Evolutionary conservation across 2,329 filamentous ascomycete genomes (phyloP).

Genomic region (Laburnicola sp.): DNA sequence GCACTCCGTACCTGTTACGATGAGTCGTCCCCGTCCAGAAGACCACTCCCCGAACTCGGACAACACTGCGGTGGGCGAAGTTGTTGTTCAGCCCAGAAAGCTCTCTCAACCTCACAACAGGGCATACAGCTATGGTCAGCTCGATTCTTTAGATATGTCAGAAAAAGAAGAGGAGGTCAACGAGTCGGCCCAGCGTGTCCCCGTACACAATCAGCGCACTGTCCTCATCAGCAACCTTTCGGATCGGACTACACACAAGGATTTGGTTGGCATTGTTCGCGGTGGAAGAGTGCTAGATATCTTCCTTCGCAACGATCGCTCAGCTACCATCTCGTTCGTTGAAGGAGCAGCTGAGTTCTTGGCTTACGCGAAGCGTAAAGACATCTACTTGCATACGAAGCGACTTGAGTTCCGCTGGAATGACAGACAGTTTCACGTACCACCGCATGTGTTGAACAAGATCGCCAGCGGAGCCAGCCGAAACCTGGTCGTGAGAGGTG

Average conservation of each 20-base stretch:
- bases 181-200: conserved; percentile 19
- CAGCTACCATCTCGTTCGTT: conserved; percentile 71
- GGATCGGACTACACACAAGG: conserved; percentile 64
- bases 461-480: conserved; percentile 69
- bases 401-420: conserved; percentile 69
- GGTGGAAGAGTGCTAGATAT: conserved; percentile 74
- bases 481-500: conserved; percentile 70
- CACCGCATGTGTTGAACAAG: conserved; percentile 65
- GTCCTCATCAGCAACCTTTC: conserved; percentile 66
- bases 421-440: conserved; percentile 69
- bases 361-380: conserved; percentile 64
- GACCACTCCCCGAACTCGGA: conserved; percentile 21
- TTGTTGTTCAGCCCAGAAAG: conserved; percentile 14
- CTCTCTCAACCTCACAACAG: conserved; percentile 18
- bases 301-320: conserved; percentile 64
- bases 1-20: conserved; percentile 13
- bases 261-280: conserved; percentile 66
- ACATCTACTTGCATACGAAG: conserved; percentile 70
- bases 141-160: conserved; percentile 20
- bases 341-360: conserved; percentile 64
- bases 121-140: conserved; percentile 22
- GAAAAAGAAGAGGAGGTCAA: conserved; percentile 24
- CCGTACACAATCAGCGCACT: conserved; percentile 55
- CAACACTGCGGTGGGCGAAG: conserved; percentile 24
- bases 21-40: conserved; percentile 9